These are phyloP conservation scores for Prunus mongolica DNA, from an alignment of 306 rosid species.

Conservation along the genomic window DNA sequence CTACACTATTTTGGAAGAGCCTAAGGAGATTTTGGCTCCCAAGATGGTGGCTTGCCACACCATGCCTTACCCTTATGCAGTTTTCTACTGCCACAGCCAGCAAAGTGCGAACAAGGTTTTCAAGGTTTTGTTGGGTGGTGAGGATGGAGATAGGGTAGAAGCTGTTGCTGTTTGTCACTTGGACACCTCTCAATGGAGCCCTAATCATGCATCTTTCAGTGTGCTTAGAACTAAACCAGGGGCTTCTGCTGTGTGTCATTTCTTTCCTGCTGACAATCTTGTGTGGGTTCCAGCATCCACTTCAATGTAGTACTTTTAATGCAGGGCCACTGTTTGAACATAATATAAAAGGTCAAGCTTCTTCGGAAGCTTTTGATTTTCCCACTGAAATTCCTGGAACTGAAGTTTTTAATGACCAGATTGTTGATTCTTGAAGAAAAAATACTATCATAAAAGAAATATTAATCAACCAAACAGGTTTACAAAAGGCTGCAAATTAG, in stretches of 20 bases:
- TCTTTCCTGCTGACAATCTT: constrained; percentile 69
- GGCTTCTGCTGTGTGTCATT: constrained; percentile 68
- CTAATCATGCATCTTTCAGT: constrained; percentile 54
- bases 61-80: constrained; percentile 75
- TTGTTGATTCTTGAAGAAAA: not conserved
- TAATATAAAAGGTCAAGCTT: not conserved
- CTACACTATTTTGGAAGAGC: constrained; percentile 48
- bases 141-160: constrained; percentile 55
- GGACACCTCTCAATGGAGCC: constrained; percentile 75
- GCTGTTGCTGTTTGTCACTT: constrained; percentile 72
- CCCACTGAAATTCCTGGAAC: not conserved
- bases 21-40: constrained; percentile 38
- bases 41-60: constrained; percentile 82
- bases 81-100: constrained; percentile 66
- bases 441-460: not conserved
- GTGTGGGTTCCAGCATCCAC: constrained; percentile 45
- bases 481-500: not conserved
- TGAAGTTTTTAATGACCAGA: not conserved
- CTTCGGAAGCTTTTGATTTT: not conserved
- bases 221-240: constrained; percentile 57
- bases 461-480: not conserved
- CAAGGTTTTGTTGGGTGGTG: constrained; percentile 45
- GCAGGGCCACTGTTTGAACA: not conserved
- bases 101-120: constrained; percentile 43
- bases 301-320: not conserved